Conservation (phyloP, 495 filamentous ascomycete species). For the Rhypophila decipiens region DNA sequence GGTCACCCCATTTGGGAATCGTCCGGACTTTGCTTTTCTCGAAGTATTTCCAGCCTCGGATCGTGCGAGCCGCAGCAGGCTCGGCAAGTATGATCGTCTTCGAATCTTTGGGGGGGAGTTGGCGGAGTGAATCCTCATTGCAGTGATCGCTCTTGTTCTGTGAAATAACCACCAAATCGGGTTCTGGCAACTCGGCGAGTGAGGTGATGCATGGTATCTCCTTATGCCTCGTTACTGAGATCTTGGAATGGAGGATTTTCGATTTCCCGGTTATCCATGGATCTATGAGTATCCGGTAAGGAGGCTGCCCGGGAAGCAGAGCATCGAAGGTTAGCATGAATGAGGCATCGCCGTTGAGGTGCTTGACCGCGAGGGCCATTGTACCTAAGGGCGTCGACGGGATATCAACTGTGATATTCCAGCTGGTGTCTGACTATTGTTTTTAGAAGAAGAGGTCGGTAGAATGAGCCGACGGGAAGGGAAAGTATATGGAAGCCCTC, state of each 20-base stretch:
- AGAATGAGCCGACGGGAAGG: neutral
- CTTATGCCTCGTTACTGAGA: constrained; percentile 52
- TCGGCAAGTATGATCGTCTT: constrained; percentile 59
- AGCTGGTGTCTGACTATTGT: too few species aligned
- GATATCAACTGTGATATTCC: neutral
- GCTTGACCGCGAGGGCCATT: constrained; percentile 61
- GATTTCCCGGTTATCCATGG: constrained; percentile 63
- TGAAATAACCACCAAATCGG: constrained; percentile 61
- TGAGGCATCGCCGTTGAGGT: constrained; percentile 64
- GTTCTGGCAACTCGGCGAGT: constrained; percentile 52
- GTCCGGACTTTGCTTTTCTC: constrained; percentile 44
- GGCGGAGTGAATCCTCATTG: constrained; percentile 57
- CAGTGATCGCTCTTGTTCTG: constrained; percentile 68
- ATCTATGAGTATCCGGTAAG: constrained; percentile 62
- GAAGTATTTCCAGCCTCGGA: constrained; percentile 62
- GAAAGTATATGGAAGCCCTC: too few species aligned
- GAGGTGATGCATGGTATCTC: constrained; percentile 51
- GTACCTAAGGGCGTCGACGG: neutral
- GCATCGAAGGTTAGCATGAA: constrained; percentile 63
- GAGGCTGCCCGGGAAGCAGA: constrained; percentile 20
- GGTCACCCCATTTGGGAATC: constrained; percentile 47
- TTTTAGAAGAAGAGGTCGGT: too few species aligned
- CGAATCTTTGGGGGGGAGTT: constrained; percentile 46
- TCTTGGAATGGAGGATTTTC: constrained; percentile 53
- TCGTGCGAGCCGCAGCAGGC: constrained; percentile 53